Percentiles rank a stretch among this genome's conserved stretches.
Conservation (phyloP, 345 rosid genomes). For the Cardamine chenopodiifolia region DNA sequence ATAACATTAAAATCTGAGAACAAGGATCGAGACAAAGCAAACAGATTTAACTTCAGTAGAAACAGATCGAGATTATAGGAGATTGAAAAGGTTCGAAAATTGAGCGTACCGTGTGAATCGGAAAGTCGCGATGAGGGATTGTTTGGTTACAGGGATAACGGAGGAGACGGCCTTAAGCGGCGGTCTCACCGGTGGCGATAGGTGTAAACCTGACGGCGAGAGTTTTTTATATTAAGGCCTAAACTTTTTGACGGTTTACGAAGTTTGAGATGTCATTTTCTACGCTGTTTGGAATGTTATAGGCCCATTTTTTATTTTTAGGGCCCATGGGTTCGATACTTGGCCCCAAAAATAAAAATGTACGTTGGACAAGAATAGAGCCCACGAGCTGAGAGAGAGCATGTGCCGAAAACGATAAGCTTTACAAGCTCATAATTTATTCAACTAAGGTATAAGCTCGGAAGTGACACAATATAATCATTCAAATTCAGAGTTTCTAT, state of each 20-base stretch:
- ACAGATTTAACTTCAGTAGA: not conserved
- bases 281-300: not conserved
- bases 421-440: too few relatives aligned
- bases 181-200: conserved; percentile 38
- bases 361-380: too few relatives aligned
- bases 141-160: not conserved
- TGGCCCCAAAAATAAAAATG: too few relatives aligned
- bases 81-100: not conserved
- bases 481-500: too few relatives aligned
- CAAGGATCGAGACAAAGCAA: not conserved
- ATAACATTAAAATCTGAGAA: not conserved
- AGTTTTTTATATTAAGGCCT: not conserved
- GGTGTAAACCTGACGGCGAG: conserved; percentile 12
- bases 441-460: too few relatives aligned
- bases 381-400: too few relatives aligned
- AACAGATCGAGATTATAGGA: conserved; percentile 17
- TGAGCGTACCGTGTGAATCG: conserved; percentile 20
- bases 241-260: not conserved
- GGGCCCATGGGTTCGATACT: not conserved
- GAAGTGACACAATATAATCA: too few relatives aligned
- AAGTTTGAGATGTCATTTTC: not conserved
- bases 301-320: not conserved
- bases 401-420: too few relatives aligned
- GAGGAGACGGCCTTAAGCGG: conserved; percentile 40
- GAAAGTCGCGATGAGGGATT: not conserved